Evolutionary conservation across 2,329 filamentous ascomycete species (phyloP).

Genomic region (Coleophoma cylindrospora): DNA sequence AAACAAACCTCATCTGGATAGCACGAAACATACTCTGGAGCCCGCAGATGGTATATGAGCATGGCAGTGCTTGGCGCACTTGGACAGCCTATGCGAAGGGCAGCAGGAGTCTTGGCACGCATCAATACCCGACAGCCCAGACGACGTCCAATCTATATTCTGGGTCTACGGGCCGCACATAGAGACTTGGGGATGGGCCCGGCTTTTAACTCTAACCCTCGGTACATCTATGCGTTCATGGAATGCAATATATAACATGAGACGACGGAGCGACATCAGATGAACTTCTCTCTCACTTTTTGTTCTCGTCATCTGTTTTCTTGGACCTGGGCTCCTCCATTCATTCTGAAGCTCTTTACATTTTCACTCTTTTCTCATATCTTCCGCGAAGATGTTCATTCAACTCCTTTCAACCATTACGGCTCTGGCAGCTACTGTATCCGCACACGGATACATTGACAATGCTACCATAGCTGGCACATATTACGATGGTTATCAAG

Average conservation of each 20-base stretch:
- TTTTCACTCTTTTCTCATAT: neutral
- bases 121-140: too few species aligned
- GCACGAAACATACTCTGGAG: too few species aligned
- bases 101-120: too few species aligned
- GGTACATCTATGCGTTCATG: neutral
- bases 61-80: too few species aligned
- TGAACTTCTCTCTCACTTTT: neutral
- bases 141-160: too few species aligned
- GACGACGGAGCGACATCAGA: too few species aligned
- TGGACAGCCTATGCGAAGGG: too few species aligned
- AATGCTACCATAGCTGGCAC: constrained; percentile 37
- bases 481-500: constrained; percentile 25
- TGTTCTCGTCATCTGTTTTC: neutral
- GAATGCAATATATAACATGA: neutral
- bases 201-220: neutral
- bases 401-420: constrained; percentile 8
- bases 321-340: neutral
- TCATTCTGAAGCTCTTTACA: neutral
- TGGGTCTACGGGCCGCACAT: neutral
- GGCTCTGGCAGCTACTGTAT: constrained; percentile 29
- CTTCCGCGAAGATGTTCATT: neutral
- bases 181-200: neutral
- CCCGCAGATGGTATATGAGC: too few species aligned
- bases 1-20: too few species aligned
- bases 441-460: constrained; percentile 43